Evolutionary conservation across 164 flowering plant genomes (phyloP), one percentile per base, ranked within the genome.

Genomic region (Aristolochia californica): DNA sequence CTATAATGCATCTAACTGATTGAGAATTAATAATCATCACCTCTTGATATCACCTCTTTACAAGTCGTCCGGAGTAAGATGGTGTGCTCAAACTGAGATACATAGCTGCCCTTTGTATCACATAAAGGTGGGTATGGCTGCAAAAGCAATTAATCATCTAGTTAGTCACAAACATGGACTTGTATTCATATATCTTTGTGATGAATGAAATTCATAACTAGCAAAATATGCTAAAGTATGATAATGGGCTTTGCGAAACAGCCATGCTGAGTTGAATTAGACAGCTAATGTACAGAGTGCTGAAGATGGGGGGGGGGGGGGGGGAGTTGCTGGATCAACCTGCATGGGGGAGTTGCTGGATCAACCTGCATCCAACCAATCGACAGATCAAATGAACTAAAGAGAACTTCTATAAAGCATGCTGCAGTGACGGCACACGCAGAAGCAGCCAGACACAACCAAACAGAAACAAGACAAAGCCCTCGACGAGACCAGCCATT

Each of bases 51-150:
- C 27, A 91, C 95, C 76, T 91, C 98, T 68, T 91, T 91, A 82
- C 98, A 88, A 43, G 98, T 91, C 4, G 98, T 97, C 18, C 98
- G 85, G 28, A 91, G 86, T 49, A 91, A 67, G 65, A 91, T 88
- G 24, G 98, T 88, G 63, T 91, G 98, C 81, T 91, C 95, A 66
- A 86, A 87, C 71, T 91, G 98, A 58, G 98, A 83, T 1, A 91
- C 95, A 50, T 87, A 88, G 78, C 96, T 91, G 47, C 95, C 95
- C 64, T 82, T 91, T 13, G 75, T 61, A 57, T 91, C 98, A 60
- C 96, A 86, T 5, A 91, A 74, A 27, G 98, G 96, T 55, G 98
- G 98, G 62, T 76, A 84, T 8, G 94, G 85, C 98, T 91, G 91
- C 8, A 27, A 54, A 53, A 53, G 14, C 11, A 16, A 13, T 24